Conservation (phyloP, 192 early-diverging fungal genomes). For the Linnemannia elongata region DNA sequence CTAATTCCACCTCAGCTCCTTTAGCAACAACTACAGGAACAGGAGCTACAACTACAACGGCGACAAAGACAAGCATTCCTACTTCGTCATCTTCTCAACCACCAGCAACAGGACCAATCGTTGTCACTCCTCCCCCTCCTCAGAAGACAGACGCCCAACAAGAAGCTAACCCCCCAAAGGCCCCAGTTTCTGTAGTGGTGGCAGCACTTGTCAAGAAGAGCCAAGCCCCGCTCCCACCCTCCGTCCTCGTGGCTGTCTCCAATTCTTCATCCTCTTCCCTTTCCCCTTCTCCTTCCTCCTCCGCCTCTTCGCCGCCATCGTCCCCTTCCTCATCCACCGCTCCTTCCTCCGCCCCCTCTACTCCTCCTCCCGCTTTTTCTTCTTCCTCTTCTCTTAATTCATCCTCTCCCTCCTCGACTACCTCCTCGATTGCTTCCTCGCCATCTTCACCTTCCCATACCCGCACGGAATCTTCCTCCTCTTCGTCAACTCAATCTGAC, state of each 20-base stretch:
- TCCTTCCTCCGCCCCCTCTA: neutral
- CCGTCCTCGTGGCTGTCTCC: neutral
- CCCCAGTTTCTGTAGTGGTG: too few species aligned
- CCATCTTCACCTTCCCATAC: neutral
- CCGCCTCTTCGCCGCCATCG: neutral
- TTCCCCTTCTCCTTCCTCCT: neutral
- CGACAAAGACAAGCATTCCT: neutral
- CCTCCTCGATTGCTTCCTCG: neutral
- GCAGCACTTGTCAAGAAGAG: neutral
- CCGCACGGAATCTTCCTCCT: neutral
- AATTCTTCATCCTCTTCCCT: neutral
- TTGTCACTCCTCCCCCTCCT: neutral
- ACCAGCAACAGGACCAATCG: neutral
- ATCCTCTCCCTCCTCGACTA: neutral
- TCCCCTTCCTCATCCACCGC: neutral
- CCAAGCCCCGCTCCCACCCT: neutral
- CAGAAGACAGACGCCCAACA: too few species aligned
- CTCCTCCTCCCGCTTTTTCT: neutral
- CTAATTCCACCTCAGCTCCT: too few species aligned
- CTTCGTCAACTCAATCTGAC: neutral
- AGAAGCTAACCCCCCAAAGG: too few species aligned
- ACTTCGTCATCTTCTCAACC: neutral
- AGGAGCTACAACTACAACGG: neutral
- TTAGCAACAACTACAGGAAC: neutral
- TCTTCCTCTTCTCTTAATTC: neutral